Evolutionary conservation across 2,329 filamentous ascomycete genomes (phyloP).

Genomic region (Cyanodermella asteris): DNA sequence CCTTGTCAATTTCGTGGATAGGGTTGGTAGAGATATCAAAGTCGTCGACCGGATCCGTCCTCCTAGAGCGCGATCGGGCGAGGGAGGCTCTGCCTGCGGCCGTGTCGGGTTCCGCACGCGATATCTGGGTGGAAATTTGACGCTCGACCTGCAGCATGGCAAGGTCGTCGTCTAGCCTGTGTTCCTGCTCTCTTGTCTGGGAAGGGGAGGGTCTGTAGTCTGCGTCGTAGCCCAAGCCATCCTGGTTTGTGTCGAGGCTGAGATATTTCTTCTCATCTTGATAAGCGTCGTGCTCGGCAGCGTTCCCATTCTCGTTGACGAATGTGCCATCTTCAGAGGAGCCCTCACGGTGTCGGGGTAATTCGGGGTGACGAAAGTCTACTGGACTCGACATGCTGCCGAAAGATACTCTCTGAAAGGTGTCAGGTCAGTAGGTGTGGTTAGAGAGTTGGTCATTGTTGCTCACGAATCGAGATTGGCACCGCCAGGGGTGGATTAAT

Average conservation of each 20-base stretch:
- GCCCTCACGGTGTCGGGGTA: no score
- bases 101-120: constrained; percentile 9
- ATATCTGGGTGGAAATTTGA: constrained; percentile 30
- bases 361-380: no score
- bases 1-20: constrained; percentile 41
- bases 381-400: no score
- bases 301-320: constrained; percentile 8
- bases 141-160: constrained; percentile 43
- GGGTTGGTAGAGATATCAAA: constrained; percentile 48
- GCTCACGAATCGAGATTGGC: no score
- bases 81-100: constrained; percentile 19
- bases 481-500: no score
- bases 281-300: no score
- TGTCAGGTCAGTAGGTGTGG: no score
- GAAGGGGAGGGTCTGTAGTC: constrained; percentile 25
- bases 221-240: constrained; percentile 9
- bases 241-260: constrained; percentile 24
- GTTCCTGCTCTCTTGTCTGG: constrained; percentile 34
- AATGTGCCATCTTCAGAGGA: constrained; percentile 14
- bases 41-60: constrained; percentile 38
- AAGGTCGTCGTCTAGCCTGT: constrained; percentile 43
- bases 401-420: no score
- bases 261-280: constrained; percentile 21
- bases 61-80: constrained; percentile 28
- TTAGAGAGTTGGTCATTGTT: no score